Evolutionary conservation across 2,329 filamentous ascomycete species (phyloP), one percentile per base, ranked within the genome.

Genomic region (Emergomyces africanus): DNA sequence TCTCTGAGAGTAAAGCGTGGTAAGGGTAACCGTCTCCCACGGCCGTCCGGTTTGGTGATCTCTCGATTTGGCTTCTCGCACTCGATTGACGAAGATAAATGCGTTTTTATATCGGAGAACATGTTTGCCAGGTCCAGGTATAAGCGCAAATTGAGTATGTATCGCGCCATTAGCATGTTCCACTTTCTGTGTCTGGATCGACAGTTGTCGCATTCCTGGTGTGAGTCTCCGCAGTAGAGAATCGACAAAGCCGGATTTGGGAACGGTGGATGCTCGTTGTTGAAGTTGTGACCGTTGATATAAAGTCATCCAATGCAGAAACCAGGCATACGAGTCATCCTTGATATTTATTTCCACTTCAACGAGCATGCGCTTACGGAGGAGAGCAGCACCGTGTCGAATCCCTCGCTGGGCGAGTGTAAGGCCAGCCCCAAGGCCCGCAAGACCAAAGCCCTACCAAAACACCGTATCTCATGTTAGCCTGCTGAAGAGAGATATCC

Each of bases 341-440:
- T 92, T 89, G 70, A 90, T 88, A 72, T 89, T 92, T 73, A 99
- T 96, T 74, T 99, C 94, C 67, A 99, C 85, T 68, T 96, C 90
- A 67, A 97, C 89, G 35, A 99, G 84, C 75, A 99, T 84, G 54
- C 92, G 89, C 57, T 87, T 85, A 55, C 89, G 88, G 60, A 96
- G 76, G 59, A 95, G 79, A 49, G 82, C 81, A n/a, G 86, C 85
- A 58, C 84, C 84, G 66, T 84, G 79, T 61, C 91, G 82, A 61
- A 88, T 72, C 39, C 88, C 89, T 69, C 87, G 87, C 63, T 94
- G 90, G 35, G 86, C 89, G 66, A 95, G 83, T 14, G 90, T 87
- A 37, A 90, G 82, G 46, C 83, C 87, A 39, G 90, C 89, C 63
- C 90, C 94, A 57, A 99, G 80, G 35, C 88, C 89, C 61, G 91